These are phyloP conservation scores for Ampelomyces quisqualis DNA, from an alignment of 2,329 filamentous ascomycete genomes.

Conservation along the genomic window DNA sequence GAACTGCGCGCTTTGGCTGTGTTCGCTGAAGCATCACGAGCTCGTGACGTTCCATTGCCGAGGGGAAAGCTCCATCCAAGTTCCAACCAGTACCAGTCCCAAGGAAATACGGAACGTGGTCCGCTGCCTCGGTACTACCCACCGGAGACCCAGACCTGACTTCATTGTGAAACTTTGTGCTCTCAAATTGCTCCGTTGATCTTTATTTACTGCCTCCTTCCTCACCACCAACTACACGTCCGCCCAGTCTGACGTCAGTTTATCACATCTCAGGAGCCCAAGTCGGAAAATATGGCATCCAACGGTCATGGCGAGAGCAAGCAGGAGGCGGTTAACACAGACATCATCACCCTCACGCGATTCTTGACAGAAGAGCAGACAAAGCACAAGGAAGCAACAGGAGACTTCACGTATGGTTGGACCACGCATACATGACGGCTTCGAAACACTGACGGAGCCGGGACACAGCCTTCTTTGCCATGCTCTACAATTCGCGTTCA, in stretches of 20 bases:
- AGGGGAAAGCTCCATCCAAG: slow-evolving; percentile 32
- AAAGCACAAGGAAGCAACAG: slow-evolving; percentile 91
- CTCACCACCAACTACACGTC: neutral
- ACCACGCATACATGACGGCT: neutral
- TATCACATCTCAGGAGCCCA: neutral
- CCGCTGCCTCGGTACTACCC: slow-evolving; percentile 44
- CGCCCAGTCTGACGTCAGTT: neutral
- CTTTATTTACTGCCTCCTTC: slow-evolving; percentile 10
- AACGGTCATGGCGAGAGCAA: slow-evolving; percentile 48
- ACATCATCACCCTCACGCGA: slow-evolving; percentile 92
- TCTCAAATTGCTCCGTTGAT: slow-evolving; percentile 19
- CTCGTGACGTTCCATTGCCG: slow-evolving; percentile 34
- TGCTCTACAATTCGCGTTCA: slow-evolving; percentile 98
- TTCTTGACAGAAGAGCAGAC: slow-evolving; percentile 95
- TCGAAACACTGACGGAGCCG: neutral
- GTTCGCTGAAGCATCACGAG: slow-evolving; percentile 27
- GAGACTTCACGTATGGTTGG: slow-evolving; percentile 87
- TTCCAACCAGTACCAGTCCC: slow-evolving; percentile 27
- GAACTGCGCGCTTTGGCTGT: slow-evolving; percentile 4
- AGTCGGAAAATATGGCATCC: slow-evolving; percentile 37
- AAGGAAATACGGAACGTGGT: slow-evolving; percentile 37
- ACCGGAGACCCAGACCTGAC: slow-evolving; percentile 36
- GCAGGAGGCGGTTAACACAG: slow-evolving; percentile 72
- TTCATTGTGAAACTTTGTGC: slow-evolving; percentile 27
- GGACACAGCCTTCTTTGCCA: slow-evolving; percentile 80